phyloP scores from a whole-genome alignment of 306 rosid genomes.

The Urtica urens region DNA sequence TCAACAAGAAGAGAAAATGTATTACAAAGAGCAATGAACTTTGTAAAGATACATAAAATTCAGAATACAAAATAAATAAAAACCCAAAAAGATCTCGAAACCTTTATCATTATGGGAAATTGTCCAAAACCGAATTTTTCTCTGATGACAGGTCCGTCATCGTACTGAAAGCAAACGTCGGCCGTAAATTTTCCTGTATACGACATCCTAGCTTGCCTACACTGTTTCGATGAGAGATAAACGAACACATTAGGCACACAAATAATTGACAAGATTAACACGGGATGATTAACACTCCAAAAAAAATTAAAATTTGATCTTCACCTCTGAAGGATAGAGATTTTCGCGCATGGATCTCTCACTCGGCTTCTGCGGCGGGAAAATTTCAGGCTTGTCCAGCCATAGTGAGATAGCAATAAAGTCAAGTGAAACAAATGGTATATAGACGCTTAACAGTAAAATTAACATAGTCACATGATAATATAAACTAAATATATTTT shows the following conservation, averaged over 20 bases:
- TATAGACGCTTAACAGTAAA: no score
- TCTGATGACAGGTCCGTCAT: constrained; percentile 29
- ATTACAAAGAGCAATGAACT: neutral
- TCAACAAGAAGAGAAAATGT: constrained; percentile 3
- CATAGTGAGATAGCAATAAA: constrained; percentile 30
- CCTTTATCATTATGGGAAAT: constrained; percentile 84
- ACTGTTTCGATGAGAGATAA: constrained; percentile 34
- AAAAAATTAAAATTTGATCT: constrained; percentile 11
- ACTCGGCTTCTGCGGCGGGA: constrained; percentile 40
- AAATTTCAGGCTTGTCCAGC: constrained; percentile 41
- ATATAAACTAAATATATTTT: no score
- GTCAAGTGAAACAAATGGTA: constrained; percentile 37
- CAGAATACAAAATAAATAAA: neutral
- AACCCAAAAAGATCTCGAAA: constrained; percentile 12
- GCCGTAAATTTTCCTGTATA: constrained; percentile 54
- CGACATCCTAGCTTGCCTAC: constrained; percentile 68
- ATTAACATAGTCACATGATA: no score
- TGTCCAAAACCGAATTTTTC: constrained; percentile 45
- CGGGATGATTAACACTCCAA: neutral
- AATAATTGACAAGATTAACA: neutral
- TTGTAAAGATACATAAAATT: neutral
- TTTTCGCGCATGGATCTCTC: neutral
- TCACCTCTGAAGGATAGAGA: constrained; percentile 52
- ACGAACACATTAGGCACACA: constrained; percentile 10
- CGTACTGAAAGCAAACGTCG: constrained; percentile 51